phyloP scores from a whole-genome alignment of 441 rosid genomes.

The Mallotus japonicus region DNA sequence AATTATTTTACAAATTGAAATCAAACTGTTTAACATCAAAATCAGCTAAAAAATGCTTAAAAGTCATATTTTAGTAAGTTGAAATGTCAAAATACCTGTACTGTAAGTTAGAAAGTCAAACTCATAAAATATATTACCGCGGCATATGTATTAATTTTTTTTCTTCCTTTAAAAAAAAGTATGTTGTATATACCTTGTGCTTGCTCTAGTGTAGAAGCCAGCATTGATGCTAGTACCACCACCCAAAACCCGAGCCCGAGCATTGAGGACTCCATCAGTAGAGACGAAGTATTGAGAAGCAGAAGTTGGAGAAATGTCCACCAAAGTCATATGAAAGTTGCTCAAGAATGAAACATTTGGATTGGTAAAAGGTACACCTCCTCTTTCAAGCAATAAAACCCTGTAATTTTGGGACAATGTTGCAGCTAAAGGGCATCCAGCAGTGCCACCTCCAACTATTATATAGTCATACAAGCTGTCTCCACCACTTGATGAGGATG shows the following conservation, averaged over 20 bases:
- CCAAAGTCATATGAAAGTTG: slow-evolving; percentile 71
- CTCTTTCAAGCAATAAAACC: slow-evolving; percentile 80
- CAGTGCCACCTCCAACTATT: slow-evolving; percentile 89
- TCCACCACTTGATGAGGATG: slow-evolving; percentile 42
- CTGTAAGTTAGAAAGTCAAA: too few relatives aligned
- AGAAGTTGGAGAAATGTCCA: slow-evolving; percentile 64
- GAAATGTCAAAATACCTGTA: too few relatives aligned
- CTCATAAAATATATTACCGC: too few relatives aligned
- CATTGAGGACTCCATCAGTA: slow-evolving; percentile 80
- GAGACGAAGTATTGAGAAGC: slow-evolving; percentile 79
- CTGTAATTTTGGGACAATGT: slow-evolving; percentile 73
- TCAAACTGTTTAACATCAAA: too few relatives aligned
- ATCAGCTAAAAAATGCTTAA: too few relatives aligned
- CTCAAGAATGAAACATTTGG: slow-evolving; percentile 67
- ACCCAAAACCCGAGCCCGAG: slow-evolving; percentile 84
- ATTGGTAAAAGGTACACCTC: slow-evolving; percentile 84
- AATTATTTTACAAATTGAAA: too few relatives aligned
- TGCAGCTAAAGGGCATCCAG: slow-evolving; percentile 89
- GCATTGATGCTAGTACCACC: slow-evolving; percentile 92
- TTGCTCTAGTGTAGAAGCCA: slow-evolving; percentile 86
- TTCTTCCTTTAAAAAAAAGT: too few relatives aligned
- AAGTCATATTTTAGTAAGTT: too few relatives aligned
- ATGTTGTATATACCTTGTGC: slow-evolving; percentile 43
- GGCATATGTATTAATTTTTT: too few relatives aligned
- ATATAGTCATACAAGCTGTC: slow-evolving; percentile 61